Evolutionary conservation across 202 grass and related monocot genomes (phyloP), one percentile per base, ranked within the genome.

Genomic region (Digitaria exilis): DNA sequence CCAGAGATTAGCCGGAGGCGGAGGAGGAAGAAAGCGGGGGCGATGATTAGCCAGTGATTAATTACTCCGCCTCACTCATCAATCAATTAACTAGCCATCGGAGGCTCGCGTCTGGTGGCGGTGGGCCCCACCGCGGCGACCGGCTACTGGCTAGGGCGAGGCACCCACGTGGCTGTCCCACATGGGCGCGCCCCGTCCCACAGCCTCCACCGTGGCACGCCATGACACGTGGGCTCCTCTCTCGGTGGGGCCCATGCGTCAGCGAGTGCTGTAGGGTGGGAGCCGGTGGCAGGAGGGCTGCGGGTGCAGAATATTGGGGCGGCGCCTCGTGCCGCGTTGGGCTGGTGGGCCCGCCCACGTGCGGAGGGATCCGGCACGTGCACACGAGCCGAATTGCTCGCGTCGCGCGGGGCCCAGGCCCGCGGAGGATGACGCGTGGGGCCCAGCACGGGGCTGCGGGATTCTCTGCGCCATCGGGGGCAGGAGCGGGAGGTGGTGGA

Each of bases 341-440:
- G 64, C 71, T 43, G 79, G 86, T 49, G 80, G 86, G 58, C 16
- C 74, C 57, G 21, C 1, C 12, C 66, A 88, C 80, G 86, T 84
- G 80, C 56, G 37, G 39, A 30, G 1, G n/a, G 78, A 72, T 39
- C 21, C 70, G 61, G 64, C 80, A 88, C 86, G 80, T 83, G 86
- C 85, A 71, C 80, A 84, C 81, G 75, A 88, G 74, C 81, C 75
- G 55, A 74, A 84, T 79, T 57, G 24, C 54, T 57, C n/a, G 54
- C 50, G 19, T 21, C 50, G 18, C 6, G 50, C 17, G 18, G 50
- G 49, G 3, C 50, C n/a, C 3, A 0, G 2, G 22, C 6, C 15
- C n/a, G 35, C 1, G 0, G n/a, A n/a, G n/a, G n/a, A n/a, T 31
- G 79, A 43, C 44, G 3, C 0, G 71, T 29, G 61, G n/a, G 78